A percentile compares a stretch with the other conserved stretches of the same genome.
Evolutionary conservation across 257 asterid genomes (phyloP).

Genomic region (Voacanga thouarsii): DNA sequence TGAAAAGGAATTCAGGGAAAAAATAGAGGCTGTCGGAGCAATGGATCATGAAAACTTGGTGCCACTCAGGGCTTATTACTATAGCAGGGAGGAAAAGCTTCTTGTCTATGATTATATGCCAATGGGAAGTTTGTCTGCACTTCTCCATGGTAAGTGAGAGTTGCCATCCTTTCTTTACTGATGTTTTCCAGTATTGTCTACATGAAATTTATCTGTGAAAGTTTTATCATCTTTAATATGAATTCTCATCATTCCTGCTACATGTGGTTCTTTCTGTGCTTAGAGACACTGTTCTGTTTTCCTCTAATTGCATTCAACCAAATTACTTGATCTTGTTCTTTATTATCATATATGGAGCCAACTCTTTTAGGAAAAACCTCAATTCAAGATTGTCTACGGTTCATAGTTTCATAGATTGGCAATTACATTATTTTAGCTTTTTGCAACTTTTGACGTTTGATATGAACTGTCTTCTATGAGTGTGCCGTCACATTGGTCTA

Average conservation of each 20-base stretch:
- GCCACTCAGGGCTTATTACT: constrained; percentile 44
- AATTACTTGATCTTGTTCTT: neutral
- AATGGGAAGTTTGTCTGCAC: constrained; percentile 49
- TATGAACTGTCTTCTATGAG: neutral
- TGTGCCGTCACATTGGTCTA: neutral
- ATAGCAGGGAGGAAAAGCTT: constrained; percentile 48
- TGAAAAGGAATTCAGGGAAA: constrained; percentile 39
- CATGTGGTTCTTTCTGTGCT: neutral
- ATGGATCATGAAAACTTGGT: constrained; percentile 42
- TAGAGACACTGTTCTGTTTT: neutral
- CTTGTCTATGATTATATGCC: constrained; percentile 47
- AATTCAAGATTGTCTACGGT: neutral
- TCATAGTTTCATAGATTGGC: neutral
- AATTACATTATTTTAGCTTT: neutral
- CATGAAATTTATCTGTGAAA: neutral
- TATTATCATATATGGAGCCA: neutral
- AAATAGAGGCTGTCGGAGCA: constrained; percentile 32
- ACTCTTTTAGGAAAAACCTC: neutral
- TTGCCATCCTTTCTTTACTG: neutral
- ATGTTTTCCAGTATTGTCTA: neutral
- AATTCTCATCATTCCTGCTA: neutral
- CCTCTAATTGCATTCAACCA: neutral
- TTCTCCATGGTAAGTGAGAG: constrained; percentile 38
- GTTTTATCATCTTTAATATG: neutral
- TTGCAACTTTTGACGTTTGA: neutral